Percentiles rank a stretch among this genome's conserved stretches.
Evolutionary conservation across 2,329 filamentous ascomycete species (phyloP).

Genomic region (Penicillium sp.): DNA sequence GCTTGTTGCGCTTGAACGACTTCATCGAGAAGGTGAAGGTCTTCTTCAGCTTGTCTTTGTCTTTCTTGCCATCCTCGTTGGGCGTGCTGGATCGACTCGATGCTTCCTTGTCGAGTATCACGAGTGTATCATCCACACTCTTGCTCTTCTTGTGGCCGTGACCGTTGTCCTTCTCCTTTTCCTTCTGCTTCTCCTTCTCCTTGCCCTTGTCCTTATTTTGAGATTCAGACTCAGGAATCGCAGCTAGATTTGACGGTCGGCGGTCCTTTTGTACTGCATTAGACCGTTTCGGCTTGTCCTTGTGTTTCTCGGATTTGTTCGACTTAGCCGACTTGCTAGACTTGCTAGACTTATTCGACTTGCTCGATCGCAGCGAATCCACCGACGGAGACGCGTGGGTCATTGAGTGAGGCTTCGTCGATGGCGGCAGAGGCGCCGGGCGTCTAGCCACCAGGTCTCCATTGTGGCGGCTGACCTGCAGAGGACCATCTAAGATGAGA

Average conservation of each 20-base stretch:
- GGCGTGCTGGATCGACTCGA: background rate
- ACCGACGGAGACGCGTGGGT: conserved; percentile 4
- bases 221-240: background rate
- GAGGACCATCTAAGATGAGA: conserved; percentile 29
- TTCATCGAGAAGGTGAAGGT: conserved; percentile 15
- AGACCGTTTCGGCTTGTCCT: conserved; percentile 1
- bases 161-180: background rate
- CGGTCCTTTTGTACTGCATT: background rate
- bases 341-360: background rate
- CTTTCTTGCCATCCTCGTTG: background rate
- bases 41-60: conserved; percentile 7
- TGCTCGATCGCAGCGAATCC: background rate
- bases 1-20: conserved; percentile 11
- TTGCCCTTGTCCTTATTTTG: background rate
- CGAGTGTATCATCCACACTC: background rate
- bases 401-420: conserved; percentile 21
- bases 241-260: background rate
- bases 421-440: conserved; percentile 35
- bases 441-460: conserved; percentile 39
- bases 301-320: background rate
- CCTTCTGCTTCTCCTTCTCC: too few relatives aligned
- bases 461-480: conserved; percentile 40
- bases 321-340: conserved; percentile 1
- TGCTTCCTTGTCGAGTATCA: background rate
- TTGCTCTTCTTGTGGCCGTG: background rate